Percentiles rank a stretch among this genome's conserved stretches.
phyloP scores from a whole-genome alignment of 148 eudicot genomes.

The Fallopia convolvulus region DNA sequence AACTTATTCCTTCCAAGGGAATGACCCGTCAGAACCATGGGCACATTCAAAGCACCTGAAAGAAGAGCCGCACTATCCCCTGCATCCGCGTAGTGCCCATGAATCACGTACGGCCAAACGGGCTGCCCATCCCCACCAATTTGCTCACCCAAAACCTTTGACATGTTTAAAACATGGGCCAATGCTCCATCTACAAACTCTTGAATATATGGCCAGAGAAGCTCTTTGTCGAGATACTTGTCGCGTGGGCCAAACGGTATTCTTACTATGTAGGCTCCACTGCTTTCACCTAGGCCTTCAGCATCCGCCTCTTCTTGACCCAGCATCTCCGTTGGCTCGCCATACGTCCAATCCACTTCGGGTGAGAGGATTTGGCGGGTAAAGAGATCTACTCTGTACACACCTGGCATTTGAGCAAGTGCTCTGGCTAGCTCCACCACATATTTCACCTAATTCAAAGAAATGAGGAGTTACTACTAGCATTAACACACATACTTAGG shows the following conservation, averaged over 20 bases:
- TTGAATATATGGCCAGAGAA: conserved; percentile 62
- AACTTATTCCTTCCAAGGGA: conserved; percentile 75
- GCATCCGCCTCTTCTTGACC: conserved; percentile 41
- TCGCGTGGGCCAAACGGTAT: conserved; percentile 76
- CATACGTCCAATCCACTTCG: conserved; percentile 73
- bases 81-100: conserved; percentile 81
- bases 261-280: conserved; percentile 63
- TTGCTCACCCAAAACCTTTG: conserved; percentile 62
- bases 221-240: conserved; percentile 50
- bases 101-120: conserved; percentile 75
- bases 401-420: conserved; percentile 61
- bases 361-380: conserved; percentile 67
- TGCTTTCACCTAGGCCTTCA: conserved; percentile 57
- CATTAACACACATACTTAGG: background rate
- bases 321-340: conserved; percentile 77
- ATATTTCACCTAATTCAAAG: conserved; percentile 46
- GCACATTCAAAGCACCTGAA: conserved; percentile 77
- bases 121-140: conserved; percentile 63
- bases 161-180: conserved; percentile 69
- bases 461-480: background rate
- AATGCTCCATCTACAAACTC: conserved; percentile 78
- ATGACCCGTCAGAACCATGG: conserved; percentile 73
- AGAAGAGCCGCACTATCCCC: conserved; percentile 82
- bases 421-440: conserved; percentile 78
- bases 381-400: conserved; percentile 68